Base-by-base conservation (phyloP, 139 green algal species). In the Picochlorum sp. region DNA sequence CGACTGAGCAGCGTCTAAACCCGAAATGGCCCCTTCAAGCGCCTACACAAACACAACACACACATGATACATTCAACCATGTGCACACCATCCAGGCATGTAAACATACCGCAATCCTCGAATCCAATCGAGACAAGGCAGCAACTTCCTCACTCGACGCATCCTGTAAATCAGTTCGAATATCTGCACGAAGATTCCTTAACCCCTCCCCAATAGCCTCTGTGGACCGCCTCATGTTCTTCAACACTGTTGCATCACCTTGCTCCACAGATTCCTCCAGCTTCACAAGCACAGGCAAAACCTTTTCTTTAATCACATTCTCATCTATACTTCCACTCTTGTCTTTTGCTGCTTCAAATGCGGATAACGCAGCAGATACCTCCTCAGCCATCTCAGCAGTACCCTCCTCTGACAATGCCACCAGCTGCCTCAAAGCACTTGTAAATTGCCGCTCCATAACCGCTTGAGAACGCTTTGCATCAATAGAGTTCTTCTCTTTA, bases 231-330 rank as follows among this genome's bases (percentile, higher is more conserved):
- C 34, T 41, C 34, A 41, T 41, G 7, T 41, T 41, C 23, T 34
- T 61, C 64, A 59, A 37, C 24, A 57, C 26, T 38, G 8, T 16
- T 2, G 16, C 79, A 62, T 26, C 64, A 76, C 26, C 74, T 65
- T 64, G 83, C 77, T 54, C 83, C 26, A 3, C 69, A 68, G 4
- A 62, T 66, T 47, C 83, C 56, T 58, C 82, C 82, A 32, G 41
- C 70, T 26, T 83, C 77, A 30, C 83, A 52, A 34, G 13, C 13
- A 3, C 52, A 57, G 57, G 81, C 41, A 59, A 67, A 24, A 18
- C 58, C 61, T 51, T 34, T 50, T 37, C 56, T 18, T 26, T 49
- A 23, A 3, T 47, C 15, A 20, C 14, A 54, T 11, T 28, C 34
- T 49, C 26, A 9, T 63, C 70, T 51, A 41, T 14, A 41, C 34